phyloP scores from a whole-genome alignment of 106 monocot genomes.

The Allium sativum region DNA sequence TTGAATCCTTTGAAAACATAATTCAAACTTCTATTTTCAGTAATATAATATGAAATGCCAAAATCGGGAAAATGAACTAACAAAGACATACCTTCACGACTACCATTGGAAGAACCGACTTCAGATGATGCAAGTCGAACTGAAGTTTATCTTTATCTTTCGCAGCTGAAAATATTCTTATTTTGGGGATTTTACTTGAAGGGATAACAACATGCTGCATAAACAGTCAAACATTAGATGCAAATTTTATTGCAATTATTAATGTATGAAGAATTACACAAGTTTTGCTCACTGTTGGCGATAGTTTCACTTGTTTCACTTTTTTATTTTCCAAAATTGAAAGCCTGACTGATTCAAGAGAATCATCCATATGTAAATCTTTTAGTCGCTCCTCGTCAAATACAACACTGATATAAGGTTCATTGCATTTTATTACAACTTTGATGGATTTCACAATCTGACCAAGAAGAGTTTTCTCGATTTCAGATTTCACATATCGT shows the following conservation, averaged over 20 bases:
- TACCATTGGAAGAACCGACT: conserved; percentile 60
- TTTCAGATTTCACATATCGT: conserved; percentile 46
- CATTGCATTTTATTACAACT: conserved; percentile 54
- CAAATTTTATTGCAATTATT: neutral
- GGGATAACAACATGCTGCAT: conserved; percentile 18
- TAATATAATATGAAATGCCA: neutral
- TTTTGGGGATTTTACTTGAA: conserved; percentile 23
- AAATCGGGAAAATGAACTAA: neutral
- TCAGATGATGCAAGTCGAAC: conserved; percentile 48
- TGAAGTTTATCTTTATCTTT: conserved; percentile 32
- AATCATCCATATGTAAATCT: conserved; percentile 50
- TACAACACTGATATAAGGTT: conserved; percentile 45
- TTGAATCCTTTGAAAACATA: neutral
- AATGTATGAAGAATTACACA: neutral
- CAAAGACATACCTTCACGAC: conserved; percentile 65
- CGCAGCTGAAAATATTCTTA: conserved; percentile 52
- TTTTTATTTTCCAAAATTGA: conserved; percentile 71
- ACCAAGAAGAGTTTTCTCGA: conserved; percentile 75
- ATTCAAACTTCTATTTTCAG: neutral
- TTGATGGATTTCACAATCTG: conserved; percentile 61
- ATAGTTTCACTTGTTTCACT: conserved; percentile 37
- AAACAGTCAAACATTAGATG: conserved; percentile 1
- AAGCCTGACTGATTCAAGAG: conserved; percentile 46
- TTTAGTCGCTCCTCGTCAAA: conserved; percentile 62
- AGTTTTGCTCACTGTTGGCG: conserved; percentile 43